Evolutionary conservation across 441 rosid genomes (phyloP).

Genomic region (Gossypium lobatum): DNA sequence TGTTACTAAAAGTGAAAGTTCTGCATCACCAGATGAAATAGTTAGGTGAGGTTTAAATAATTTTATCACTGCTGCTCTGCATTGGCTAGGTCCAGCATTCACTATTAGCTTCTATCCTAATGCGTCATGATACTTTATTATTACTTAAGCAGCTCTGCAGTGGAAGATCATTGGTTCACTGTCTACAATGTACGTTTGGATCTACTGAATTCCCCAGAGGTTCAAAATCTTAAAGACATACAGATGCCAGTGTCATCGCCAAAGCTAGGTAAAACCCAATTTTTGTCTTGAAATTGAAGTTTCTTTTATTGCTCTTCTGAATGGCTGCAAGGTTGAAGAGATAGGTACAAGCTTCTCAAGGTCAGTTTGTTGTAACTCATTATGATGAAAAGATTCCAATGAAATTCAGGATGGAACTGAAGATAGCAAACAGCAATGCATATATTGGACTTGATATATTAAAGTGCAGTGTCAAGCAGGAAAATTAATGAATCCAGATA

Average conservation of each 20-base stretch:
- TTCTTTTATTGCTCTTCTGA: background rate
- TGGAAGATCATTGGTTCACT: conserved; percentile 56
- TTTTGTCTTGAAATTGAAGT: background rate
- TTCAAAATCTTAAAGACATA: conserved; percentile 25
- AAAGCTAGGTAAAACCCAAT: conserved; percentile 31
- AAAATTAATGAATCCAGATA: background rate
- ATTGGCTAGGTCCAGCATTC: background rate
- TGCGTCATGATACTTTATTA: conserved; percentile 14
- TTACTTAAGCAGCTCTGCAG: conserved; percentile 28
- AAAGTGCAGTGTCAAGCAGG: conserved; percentile 4
- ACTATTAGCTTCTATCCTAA: conserved; percentile 17
- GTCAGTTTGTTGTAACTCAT: background rate
- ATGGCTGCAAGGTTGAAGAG: conserved; percentile 6
- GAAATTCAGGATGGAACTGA: background rate
- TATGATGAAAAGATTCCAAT: background rate
- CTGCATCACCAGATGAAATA: conserved; percentile 30
- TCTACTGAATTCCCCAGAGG: conserved; percentile 53
- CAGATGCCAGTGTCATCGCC: conserved; percentile 25
- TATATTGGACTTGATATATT: background rate
- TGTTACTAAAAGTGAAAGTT: conserved; percentile 23
- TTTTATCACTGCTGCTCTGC: conserved; percentile 14
- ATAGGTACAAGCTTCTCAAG: background rate
- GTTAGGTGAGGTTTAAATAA: conserved; percentile 25
- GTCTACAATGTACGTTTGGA: conserved; percentile 71
- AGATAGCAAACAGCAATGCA: background rate